Conservation (phyloP, 2,329 filamentous ascomycete species). For the Pseudogymnoascus sp. region DNA sequence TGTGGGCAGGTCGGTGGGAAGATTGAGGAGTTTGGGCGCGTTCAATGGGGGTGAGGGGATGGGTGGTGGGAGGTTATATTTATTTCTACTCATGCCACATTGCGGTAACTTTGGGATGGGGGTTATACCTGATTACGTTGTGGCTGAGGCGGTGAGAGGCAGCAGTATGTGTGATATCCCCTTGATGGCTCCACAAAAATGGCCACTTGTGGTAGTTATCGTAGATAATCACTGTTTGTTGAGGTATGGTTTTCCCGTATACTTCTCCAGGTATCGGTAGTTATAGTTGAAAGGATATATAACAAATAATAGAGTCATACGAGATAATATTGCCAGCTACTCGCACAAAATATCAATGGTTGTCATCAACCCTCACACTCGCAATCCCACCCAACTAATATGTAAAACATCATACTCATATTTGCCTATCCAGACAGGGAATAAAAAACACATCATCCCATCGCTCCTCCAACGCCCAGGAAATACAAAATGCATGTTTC, state of each 20-base stretch:
- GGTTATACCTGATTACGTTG: neutral
- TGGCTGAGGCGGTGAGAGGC: neutral
- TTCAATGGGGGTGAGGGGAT: neutral
- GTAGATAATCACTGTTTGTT: neutral
- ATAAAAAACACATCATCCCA: neutral
- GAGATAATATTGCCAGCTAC: neutral
- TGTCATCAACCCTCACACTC: too few species aligned
- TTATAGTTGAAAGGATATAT: neutral
- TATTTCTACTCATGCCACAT: slow-evolving; percentile 8
- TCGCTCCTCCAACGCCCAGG: slow-evolving; percentile 4
- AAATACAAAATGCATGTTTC: slow-evolving; percentile 3
- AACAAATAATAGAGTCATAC: neutral
- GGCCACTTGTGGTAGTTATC: neutral
- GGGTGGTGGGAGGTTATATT: neutral
- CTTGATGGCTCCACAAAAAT: slow-evolving; percentile 1
- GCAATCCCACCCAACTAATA: neutral
- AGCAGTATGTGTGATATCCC: neutral
- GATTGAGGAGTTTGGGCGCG: too few species aligned
- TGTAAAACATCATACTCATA: neutral
- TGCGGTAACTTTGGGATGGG: neutral
- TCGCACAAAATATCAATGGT: neutral
- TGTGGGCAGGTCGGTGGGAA: too few species aligned
- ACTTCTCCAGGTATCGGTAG: neutral
- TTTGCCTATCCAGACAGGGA: slow-evolving; percentile 6
- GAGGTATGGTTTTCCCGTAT: neutral